Percentiles rank a stretch among this genome's conserved stretches.
phyloP scores from a whole-genome alignment of 1,284 basidiomycete species.

The Ustilago nuda region DNA sequence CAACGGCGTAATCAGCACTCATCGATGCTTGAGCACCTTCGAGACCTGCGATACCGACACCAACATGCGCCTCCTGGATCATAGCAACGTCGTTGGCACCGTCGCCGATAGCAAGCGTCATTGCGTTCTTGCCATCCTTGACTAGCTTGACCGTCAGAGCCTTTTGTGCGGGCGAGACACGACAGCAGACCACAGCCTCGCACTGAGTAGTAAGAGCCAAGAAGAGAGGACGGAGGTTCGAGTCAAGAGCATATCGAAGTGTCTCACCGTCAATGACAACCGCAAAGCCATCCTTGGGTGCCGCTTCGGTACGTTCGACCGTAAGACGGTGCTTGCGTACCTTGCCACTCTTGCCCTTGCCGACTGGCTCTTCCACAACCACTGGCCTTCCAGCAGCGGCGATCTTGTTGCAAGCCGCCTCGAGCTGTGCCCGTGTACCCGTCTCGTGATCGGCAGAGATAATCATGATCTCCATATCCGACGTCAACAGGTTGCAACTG shows the following conservation, averaged over 20 bases:
- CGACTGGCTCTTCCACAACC: conserved; percentile 47
- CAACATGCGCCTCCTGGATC: conserved; percentile 98
- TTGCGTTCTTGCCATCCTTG: conserved; percentile 92
- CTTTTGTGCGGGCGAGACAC: conserved; percentile 96
- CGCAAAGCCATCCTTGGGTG: conserved; percentile 76
- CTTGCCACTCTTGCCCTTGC: conserved; percentile 34
- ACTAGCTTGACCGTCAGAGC: conserved; percentile 93
- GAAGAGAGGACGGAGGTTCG: conserved; percentile 85
- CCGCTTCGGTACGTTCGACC: conserved; percentile 45
- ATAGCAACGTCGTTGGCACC: conserved; percentile 96
- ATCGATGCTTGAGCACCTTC: conserved; percentile 98
- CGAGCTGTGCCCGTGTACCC: conserved; percentile 84
- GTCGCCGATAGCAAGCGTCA: conserved; percentile 96
- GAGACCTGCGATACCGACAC: conserved; percentile 90
- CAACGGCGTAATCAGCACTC: conserved; percentile 98
- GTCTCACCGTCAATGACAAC: conserved; percentile 98
- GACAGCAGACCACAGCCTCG: conserved; percentile 95
- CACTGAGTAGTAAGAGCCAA: conserved; percentile 93
- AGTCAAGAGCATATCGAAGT: conserved; percentile 81
- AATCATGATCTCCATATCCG: conserved; percentile 86
- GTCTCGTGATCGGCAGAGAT: conserved; percentile 84
- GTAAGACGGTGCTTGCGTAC: conserved; percentile 50
- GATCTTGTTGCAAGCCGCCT: conserved; percentile 93
- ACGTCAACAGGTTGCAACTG: conserved; percentile 55
- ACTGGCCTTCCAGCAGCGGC: conserved; percentile 80